Conservation (phyloP, 805 yeast species). For the Wickerhamomyces tratensis region DNA sequence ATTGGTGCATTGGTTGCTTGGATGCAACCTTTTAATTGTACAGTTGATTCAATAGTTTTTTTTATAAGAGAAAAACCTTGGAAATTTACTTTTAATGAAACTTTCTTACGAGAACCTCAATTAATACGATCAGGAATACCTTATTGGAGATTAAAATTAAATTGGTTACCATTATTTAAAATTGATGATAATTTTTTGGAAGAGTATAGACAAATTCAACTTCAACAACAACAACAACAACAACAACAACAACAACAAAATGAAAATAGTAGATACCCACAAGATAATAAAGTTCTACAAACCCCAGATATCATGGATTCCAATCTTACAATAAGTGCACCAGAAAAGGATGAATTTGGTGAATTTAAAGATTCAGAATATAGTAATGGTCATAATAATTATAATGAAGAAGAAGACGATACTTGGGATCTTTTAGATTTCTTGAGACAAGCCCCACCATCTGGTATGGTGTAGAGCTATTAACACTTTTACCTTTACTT, state of each 20-base stretch:
- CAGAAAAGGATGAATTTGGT: background rate
- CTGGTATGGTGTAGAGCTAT: background rate
- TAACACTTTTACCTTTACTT: too few relatives aligned
- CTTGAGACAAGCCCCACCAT: constrained; percentile 30
- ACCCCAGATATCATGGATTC: background rate
- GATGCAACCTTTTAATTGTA: constrained; percentile 73
- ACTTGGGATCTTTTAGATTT: constrained; percentile 40
- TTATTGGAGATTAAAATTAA: constrained; percentile 29
- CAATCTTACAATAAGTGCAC: background rate
- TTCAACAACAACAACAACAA: background rate
- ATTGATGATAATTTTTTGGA: constrained; percentile 24
- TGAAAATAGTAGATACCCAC: constrained; percentile 9
- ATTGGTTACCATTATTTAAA: constrained; percentile 34
- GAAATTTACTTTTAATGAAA: constrained; percentile 31
- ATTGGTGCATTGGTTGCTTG: constrained; percentile 59
- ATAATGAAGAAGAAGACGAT: constrained; percentile 5
- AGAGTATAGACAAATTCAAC: constrained; percentile 3
- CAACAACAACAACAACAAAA: background rate
- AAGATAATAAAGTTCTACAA: background rate
- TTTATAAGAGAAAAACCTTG: constrained; percentile 74
- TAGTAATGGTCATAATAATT: background rate
- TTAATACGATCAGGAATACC: constrained; percentile 1
- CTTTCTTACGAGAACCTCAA: constrained; percentile 20
- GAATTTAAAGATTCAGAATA: background rate
- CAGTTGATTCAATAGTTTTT: constrained; percentile 69